These are phyloP conservation scores for Aristolochia fimbriata DNA, from an alignment of 164 flowering plant species.

Conservation along the genomic window DNA sequence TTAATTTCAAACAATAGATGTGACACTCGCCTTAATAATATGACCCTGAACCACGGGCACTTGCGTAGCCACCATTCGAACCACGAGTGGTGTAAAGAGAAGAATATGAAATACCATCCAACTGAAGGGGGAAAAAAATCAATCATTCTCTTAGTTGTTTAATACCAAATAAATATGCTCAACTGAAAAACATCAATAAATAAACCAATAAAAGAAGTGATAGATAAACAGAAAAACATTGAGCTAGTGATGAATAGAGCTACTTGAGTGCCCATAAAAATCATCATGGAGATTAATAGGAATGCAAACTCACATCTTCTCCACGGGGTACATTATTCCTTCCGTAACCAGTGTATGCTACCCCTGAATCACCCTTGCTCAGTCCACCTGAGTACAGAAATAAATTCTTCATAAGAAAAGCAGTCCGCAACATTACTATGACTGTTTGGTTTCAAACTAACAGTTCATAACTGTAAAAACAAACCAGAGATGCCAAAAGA, in stretches of 20 bases:
- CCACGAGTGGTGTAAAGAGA: conserved; percentile 71
- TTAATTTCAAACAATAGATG: no score
- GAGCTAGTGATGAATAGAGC: no score
- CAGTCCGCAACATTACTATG: neutral
- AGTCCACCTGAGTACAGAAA: conserved; percentile 44
- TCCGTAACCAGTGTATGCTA: conserved; percentile 62
- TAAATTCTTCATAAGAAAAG: neutral
- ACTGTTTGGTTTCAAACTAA: neutral
- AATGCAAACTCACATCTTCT: conserved; percentile 43
- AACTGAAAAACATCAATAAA: neutral
- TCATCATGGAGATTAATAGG: no score
- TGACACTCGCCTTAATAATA: conserved; percentile 50
- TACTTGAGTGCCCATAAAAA: no score
- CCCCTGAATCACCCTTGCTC: conserved; percentile 55
- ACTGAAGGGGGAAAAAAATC: conserved; percentile 25
- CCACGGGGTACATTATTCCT: conserved; percentile 68
- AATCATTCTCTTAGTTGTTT: neutral
- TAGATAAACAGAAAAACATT: no score
- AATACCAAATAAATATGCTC: neutral
- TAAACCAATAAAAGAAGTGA: no score
- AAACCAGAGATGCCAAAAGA: no score
- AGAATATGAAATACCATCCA: conserved; percentile 72
- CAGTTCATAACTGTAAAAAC: no score
- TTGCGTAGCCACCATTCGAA: conserved; percentile 60
- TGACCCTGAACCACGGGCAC: conserved; percentile 56